These are phyloP conservation scores for Halophytophthora batemanensis DNA, from an alignment of 352 stramenopile genomes.

Conservation along the genomic window DNA sequence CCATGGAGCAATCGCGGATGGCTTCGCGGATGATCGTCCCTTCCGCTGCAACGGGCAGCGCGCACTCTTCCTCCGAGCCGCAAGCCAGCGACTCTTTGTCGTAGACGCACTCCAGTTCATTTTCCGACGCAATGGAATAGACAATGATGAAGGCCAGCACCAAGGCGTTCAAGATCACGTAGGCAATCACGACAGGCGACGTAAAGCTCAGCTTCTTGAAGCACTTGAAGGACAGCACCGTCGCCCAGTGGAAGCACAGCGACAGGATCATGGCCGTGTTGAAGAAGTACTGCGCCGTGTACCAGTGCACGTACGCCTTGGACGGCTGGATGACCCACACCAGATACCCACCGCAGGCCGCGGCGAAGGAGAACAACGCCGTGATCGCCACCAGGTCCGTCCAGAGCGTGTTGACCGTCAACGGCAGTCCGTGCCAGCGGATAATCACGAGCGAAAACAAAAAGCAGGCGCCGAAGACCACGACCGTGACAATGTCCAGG, in stretches of 20 bases:
- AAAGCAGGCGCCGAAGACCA: constrained; percentile 77
- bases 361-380: constrained; percentile 78
- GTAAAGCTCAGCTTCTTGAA: constrained; percentile 87
- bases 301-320: constrained; percentile 83
- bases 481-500: constrained; percentile 67
- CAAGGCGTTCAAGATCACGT: constrained; percentile 57
- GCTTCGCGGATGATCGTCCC: constrained; percentile 66
- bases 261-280: constrained; percentile 86
- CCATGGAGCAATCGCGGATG: constrained; percentile 71
- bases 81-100: constrained; percentile 54
- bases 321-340: constrained; percentile 85
- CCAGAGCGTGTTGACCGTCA: constrained; percentile 82
- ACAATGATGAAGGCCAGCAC: constrained; percentile 69
- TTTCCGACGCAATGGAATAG: constrained; percentile 44
- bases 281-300: constrained; percentile 86
- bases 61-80: constrained; percentile 51
- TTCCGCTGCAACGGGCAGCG: constrained; percentile 54
- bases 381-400: constrained; percentile 85
- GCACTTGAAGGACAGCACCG: constrained; percentile 79
- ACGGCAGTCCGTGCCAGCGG: constrained; percentile 73
- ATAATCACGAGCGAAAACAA: constrained; percentile 84
- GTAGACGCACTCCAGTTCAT: constrained; percentile 76
- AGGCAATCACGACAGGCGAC: constrained; percentile 72
- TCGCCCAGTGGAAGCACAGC: constrained; percentile 86
- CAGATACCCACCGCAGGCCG: constrained; percentile 69